Conservation (phyloP, 805 yeast species). For the Lipomyces kockii region DNA sequence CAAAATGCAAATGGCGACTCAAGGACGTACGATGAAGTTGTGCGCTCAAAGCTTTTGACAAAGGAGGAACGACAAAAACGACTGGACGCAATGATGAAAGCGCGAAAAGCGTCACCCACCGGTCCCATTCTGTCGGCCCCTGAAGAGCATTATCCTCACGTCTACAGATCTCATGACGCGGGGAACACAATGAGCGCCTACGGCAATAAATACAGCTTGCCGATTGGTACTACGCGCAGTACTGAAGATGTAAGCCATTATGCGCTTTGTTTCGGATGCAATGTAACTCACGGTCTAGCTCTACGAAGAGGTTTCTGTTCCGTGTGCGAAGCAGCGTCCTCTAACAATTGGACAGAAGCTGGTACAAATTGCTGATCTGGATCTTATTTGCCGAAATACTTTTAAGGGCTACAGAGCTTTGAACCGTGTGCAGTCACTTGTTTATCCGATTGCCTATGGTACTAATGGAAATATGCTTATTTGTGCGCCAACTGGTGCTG, state of each 20-base stretch:
- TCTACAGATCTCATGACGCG: conserved; percentile 70
- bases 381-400: conserved; percentile 79
- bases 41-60: conserved; percentile 23
- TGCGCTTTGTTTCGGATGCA: conserved; percentile 21
- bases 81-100: conserved; percentile 35
- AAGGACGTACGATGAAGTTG: background rate
- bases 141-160: conserved; percentile 78
- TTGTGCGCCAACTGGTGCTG: conserved; percentile 97
- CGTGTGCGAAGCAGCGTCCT: conserved; percentile 62
- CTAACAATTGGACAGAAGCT: conserved; percentile 51
- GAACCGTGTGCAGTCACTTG: conserved; percentile 88
- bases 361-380: conserved; percentile 66
- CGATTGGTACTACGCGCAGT: conserved; percentile 69
- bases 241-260: conserved; percentile 33
- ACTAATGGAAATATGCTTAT: conserved; percentile 94
- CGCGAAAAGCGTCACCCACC: conserved; percentile 36
- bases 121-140: conserved; percentile 32
- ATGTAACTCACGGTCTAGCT: conserved; percentile 53
- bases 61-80: conserved; percentile 38
- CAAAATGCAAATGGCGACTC: conserved; percentile 4
- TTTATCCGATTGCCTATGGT: conserved; percentile 88
- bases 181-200: conserved; percentile 73
- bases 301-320: conserved; percentile 83
- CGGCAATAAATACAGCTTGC: conserved; percentile 80
- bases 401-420: conserved; percentile 76